Percentiles rank a stretch among this genome's conserved stretches.
phyloP scores from a whole-genome alignment of 2,329 filamentous ascomycete species.

The Didymosphaeria variabile region DNA sequence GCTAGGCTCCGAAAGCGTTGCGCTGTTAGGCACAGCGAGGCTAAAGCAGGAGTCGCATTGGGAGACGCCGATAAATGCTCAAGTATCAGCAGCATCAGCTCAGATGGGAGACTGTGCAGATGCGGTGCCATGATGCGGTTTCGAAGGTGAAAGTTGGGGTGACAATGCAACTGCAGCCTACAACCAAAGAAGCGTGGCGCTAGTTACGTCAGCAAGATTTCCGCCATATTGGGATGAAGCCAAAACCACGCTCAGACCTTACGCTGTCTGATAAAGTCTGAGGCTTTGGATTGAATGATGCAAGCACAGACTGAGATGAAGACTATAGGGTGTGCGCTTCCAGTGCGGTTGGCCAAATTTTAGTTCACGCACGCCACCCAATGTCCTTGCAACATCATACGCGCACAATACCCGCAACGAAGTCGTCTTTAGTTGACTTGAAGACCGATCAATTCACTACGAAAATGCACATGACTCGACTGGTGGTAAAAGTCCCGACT shows the following conservation, averaged over 20 bases:
- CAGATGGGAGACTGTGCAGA: slow-evolving; percentile 2
- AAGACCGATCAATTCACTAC: neutral
- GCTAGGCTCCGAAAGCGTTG: slow-evolving; percentile 10
- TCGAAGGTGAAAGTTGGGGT: neutral
- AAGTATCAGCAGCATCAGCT: slow-evolving; percentile 3
- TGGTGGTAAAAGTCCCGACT: neutral
- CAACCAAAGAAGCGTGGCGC: neutral
- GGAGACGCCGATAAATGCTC: neutral
- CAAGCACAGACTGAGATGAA: too few species aligned
- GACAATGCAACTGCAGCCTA: slow-evolving; percentile 5
- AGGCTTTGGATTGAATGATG: too few species aligned
- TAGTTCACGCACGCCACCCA: too few species aligned
- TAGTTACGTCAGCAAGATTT: slow-evolving; percentile 6
- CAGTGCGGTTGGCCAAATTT: too few species aligned
- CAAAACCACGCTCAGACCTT: neutral
- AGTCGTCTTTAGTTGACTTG: too few species aligned
- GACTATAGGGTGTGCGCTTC: too few species aligned
- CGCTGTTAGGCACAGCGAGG: slow-evolving; percentile 7
- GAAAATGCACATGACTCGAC: neutral
- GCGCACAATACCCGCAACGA: too few species aligned
- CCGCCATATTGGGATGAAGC: neutral
- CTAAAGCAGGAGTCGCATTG: neutral
- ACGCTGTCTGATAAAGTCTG: too few species aligned
- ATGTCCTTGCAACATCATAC: too few species aligned
- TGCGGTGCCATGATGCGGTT: neutral